Conservation (phyloP, 805 yeast genomes). For the Phaffomyces thermotolerans region DNA sequence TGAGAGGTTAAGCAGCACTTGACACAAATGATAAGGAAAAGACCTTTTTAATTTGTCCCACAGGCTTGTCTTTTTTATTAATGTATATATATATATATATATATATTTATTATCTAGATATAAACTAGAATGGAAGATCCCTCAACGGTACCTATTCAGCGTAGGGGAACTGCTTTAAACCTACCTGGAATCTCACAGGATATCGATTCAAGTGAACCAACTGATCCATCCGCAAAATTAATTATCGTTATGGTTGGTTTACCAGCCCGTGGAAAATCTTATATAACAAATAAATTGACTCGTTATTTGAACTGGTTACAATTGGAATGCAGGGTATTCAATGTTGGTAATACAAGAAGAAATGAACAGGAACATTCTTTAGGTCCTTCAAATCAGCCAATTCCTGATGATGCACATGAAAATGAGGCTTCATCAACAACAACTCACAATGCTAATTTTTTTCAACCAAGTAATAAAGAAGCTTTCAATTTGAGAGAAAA, state of each 20-base stretch:
- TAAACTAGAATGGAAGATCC: too few relatives aligned
- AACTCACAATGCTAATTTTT: conserved; percentile 73
- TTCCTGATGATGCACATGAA: conserved; percentile 33
- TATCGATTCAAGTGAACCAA: neutral
- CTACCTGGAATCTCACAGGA: conserved; percentile 77
- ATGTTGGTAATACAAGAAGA: conserved; percentile 92
- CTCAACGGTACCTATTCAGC: neutral
- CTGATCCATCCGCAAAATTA: conserved; percentile 43
- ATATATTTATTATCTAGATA: too few relatives aligned
- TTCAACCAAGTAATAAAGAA: conserved; percentile 67
- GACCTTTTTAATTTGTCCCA: too few relatives aligned
- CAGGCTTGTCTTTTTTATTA: too few relatives aligned
- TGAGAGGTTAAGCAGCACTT: neutral
- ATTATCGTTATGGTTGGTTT: conserved; percentile 95
- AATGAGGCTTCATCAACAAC: conserved; percentile 13
- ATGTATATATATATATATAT: too few relatives aligned
- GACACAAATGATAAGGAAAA: too few relatives aligned
- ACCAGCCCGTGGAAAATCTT: conserved; percentile 94
- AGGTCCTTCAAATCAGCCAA: conserved; percentile 66
- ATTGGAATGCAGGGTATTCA: conserved; percentile 83
- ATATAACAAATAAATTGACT: conserved; percentile 84
- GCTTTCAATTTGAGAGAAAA: conserved; percentile 68
- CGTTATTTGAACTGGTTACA: conserved; percentile 91
- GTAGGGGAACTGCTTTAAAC: conserved; percentile 73
- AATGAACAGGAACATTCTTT: conserved; percentile 43